Evolutionary conservation across 1,284 basidiomycete genomes (phyloP), one percentile per base, ranked within the genome.

Genomic region (Pisolithus thermaeus): DNA sequence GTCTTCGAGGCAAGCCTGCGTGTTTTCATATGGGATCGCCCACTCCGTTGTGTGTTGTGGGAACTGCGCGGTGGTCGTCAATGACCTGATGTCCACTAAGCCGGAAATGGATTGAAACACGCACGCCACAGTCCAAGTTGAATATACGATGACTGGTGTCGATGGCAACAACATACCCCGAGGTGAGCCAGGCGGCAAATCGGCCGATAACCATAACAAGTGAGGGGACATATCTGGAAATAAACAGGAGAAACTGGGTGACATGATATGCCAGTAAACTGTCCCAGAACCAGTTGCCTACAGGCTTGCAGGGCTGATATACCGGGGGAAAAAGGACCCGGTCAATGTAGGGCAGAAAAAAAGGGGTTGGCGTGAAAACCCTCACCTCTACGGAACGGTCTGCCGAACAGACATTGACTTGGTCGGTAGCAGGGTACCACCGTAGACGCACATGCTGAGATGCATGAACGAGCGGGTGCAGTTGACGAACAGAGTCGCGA

Each of bases 41-140:
- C 93, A 97, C 71, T 98, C 95, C 2, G 88, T 89, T 4, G 92
- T 94, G 66, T 90, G 85, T 70, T 96, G 92, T 2, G 83, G 83
- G 67, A 86, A 91, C 90, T 92, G 61, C 20, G 52, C 41, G 52
- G 36, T 11, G n/a, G 23, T 27, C 42, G 14, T 23, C 18, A 25
- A 44, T 18, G 42, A n/a, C 4, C 25, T 23, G 27, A 12, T 35
- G 18, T 47, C 53, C 55, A 50, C 27, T 62, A 63, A 56, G 43
- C 23, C 39, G 16, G 42, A 32, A 47, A 28, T 36, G 46, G 22
- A 7, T n/a, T 32, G 35, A n/a, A 46, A 51, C 39, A 70, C 82
- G 58, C 62, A 88, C 87, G 68, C 82, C 77, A 69, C 84, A 87
- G 57, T 94, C 91, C 54, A 93, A 75, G 63, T 94, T 94, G 71